These are phyloP conservation scores for Mucor racemosus DNA, from an alignment of 371 early-diverging fungal species.

Conservation along the genomic window DNA sequence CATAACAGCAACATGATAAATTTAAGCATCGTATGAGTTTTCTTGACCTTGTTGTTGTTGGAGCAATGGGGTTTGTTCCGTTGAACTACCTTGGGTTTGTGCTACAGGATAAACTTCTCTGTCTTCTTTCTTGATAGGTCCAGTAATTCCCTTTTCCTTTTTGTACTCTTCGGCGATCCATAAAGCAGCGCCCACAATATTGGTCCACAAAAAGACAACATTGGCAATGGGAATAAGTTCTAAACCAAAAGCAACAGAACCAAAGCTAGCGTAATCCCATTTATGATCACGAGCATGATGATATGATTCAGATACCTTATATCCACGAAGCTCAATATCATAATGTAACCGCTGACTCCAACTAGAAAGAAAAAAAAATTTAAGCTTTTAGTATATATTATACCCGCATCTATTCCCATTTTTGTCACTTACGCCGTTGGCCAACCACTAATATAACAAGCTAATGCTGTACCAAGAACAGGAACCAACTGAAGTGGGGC, in stretches of 20 bases:
- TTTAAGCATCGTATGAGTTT: too few species aligned
- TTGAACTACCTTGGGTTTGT: constrained; percentile 3
- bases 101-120: constrained; percentile 6
- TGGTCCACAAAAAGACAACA: constrained; percentile 67
- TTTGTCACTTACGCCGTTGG: constrained; percentile 34
- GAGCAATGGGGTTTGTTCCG: constrained; percentile 24
- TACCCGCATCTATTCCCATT: neutral
- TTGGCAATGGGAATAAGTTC: constrained; percentile 66
- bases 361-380: constrained; percentile 14
- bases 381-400: too few species aligned
- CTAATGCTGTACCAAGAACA: constrained; percentile 46
- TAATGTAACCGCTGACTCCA: constrained; percentile 50
- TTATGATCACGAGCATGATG: constrained; percentile 30
- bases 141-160: constrained; percentile 7
- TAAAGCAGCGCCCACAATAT: constrained; percentile 69
- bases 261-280: constrained; percentile 52
- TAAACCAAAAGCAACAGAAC: constrained; percentile 55
- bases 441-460: constrained; percentile 53
- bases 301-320: constrained; percentile 34
- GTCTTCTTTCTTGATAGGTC: neutral
- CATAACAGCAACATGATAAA: too few species aligned
- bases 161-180: constrained; percentile 63
- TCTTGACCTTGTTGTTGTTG: neutral
- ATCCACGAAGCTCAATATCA: constrained; percentile 51
- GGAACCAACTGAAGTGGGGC: constrained; percentile 59